Percentiles rank a stretch among this genome's conserved stretches.
phyloP scores from a whole-genome alignment of 2,329 filamentous ascomycete species.

The Fusarium sp. region DNA sequence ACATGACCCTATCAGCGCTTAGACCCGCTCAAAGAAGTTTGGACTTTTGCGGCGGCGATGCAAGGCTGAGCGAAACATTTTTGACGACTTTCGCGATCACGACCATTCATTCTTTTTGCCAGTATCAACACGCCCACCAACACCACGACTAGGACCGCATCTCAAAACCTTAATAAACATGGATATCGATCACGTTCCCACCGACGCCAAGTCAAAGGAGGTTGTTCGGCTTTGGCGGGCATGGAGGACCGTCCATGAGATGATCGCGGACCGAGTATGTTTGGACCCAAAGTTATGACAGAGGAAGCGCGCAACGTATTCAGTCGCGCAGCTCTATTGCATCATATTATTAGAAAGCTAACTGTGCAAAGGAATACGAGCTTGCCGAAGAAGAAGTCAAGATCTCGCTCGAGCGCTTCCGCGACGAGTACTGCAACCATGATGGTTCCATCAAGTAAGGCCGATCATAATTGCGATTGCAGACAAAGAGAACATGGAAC shows the following conservation, averaged over 20 bases:
- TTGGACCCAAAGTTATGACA: conserved; percentile 14
- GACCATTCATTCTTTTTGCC: conserved; percentile 19
- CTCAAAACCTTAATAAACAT: conserved; percentile 42
- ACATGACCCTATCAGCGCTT: conserved; percentile 40
- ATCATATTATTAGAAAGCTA: conserved; percentile 11
- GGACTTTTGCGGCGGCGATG: conserved; percentile 44
- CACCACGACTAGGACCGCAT: conserved; percentile 14
- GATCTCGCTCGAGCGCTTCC: conserved; percentile 87
- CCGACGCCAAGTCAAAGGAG: conserved; percentile 65
- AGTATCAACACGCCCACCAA: conserved; percentile 12
- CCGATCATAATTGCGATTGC: conserved; percentile 3
- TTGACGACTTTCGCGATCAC: conserved; percentile 33
- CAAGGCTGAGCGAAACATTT: conserved; percentile 50
- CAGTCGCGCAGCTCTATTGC: conserved; percentile 8
- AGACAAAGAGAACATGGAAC: conserved; percentile 4
- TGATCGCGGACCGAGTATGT: conserved; percentile 87
- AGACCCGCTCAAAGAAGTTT: conserved; percentile 40
- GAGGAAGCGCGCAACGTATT: conserved; percentile 6
- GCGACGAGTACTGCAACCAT: conserved; percentile 74
- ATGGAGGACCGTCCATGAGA: conserved; percentile 93
- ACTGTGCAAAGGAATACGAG: conserved; percentile 81
- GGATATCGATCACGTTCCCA: conserved; percentile 59
- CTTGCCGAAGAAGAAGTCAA: conserved; percentile 89
- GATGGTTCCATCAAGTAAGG: conserved; percentile 82
- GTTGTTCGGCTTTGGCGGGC: conserved; percentile 87